These are phyloP conservation scores for Acer saccharum DNA, from an alignment of 345 rosid species.

Conservation along the genomic window DNA sequence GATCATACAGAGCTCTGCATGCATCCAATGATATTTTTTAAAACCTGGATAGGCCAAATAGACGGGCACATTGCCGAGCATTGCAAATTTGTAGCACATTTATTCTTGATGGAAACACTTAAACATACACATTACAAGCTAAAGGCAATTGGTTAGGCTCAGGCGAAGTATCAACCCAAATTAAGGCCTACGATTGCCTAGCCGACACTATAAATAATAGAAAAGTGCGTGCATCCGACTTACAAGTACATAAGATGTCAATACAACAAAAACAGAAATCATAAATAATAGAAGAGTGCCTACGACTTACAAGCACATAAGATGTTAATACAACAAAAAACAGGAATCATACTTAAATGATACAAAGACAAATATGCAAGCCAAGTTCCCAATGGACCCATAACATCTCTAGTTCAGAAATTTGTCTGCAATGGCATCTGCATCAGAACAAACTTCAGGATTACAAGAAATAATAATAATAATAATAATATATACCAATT, in stretches of 20 bases:
- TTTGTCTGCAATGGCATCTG: constrained; percentile 20
- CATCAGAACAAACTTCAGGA: neutral
- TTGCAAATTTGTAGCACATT: neutral
- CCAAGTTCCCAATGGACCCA: neutral
- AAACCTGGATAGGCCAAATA: neutral
- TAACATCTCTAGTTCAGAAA: constrained; percentile 13
- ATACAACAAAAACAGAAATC: neutral
- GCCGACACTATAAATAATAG: neutral
- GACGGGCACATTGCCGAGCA: neutral
- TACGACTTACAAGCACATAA: neutral
- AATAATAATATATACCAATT: neutral
- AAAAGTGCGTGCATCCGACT: neutral
- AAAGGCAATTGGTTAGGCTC: neutral
- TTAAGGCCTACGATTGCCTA: neutral
- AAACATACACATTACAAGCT: neutral
- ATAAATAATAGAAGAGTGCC: neutral
- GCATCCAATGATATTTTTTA: neutral
- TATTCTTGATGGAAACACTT: constrained; percentile 4
- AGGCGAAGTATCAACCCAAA: neutral
- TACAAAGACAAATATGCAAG: neutral
- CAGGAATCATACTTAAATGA: neutral
- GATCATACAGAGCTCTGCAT: neutral
- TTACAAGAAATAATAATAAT: neutral
- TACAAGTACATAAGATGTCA: neutral
- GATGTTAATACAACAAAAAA: neutral